These are phyloP conservation scores for Carnegiea gigantea DNA, from an alignment of 179 eudicot species.

Conservation along the genomic window DNA sequence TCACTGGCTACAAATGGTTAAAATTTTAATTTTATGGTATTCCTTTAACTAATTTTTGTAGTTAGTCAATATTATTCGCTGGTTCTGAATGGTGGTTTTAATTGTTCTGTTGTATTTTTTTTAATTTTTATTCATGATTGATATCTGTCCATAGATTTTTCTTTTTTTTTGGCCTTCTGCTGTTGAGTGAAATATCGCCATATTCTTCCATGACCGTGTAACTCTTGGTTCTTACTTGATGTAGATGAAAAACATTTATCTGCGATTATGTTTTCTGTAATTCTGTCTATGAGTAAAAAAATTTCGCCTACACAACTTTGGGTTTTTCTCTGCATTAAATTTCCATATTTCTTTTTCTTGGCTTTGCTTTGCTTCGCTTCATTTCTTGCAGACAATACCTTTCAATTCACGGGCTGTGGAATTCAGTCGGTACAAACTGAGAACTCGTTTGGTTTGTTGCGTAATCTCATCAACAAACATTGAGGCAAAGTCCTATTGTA, in stretches of 20 bases:
- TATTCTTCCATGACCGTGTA: too few species aligned
- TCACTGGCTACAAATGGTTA: neutral
- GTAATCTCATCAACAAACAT: constrained; percentile 35
- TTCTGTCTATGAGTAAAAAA: neutral
- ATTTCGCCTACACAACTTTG: too few species aligned
- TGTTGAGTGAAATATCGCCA: too few species aligned
- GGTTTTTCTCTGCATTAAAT: neutral
- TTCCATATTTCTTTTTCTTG: too few species aligned
- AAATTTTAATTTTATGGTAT: too few species aligned
- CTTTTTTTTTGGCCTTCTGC: neutral
- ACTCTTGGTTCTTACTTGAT: too few species aligned
- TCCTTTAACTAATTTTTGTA: neutral
- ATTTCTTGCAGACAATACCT: constrained; percentile 47
- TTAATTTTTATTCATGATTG: neutral
- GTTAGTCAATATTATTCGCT: neutral
- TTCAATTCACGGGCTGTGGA: constrained; percentile 28
- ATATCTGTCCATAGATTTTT: too few species aligned
- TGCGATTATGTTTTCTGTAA: too few species aligned
- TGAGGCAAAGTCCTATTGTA: constrained; percentile 43
- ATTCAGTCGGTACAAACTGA: constrained; percentile 26
- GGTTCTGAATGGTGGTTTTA: too few species aligned
- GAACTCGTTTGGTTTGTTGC: constrained; percentile 35
- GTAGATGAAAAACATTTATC: too few species aligned
- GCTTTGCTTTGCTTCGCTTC: neutral
- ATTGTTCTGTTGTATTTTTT: too few species aligned